Base-by-base conservation (phyloP, 352 stramenopile species). In the Blastocystis sp. region DNA sequence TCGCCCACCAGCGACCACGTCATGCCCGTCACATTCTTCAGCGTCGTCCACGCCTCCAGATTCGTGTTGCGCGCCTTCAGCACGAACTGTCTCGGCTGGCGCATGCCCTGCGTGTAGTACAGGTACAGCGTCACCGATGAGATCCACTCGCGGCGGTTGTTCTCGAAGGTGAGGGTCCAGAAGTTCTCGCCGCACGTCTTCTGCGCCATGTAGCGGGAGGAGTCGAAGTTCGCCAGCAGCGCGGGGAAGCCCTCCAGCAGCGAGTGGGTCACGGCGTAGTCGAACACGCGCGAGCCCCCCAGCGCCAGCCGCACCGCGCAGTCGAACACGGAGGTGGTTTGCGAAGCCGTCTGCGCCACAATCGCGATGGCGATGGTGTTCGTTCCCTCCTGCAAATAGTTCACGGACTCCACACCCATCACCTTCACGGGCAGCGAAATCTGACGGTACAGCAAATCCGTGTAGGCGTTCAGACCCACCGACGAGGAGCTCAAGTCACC, bases 311-410 rank as follows among this genome's bases (percentile, higher is more conserved):
- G 59, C 59, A 65, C 7, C 19, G 59, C 21, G 1, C 17, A n/a
- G 59, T 65, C 59, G 59, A 65, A 65, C 17, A 65, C 59, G 17
- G 59, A 65, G 10, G 9, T 17, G 7, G 17, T 65, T 19, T 65
- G 71, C n/a, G 41, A 52, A 5, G 71, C 56, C 0, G 71, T 67
- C n/a, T 66, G 11, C 21, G 71, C 43, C 21, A 81, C 71, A 21
- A 61, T 64, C 14, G 71, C 71, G 45, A 81, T 67, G 11, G 71
- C 71, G 45, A 81, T 81, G 19, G 71, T 81, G 56, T 81, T 81
- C 34, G n/a, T 28, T 21, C 71, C 71, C 9, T 19, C 28, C 0
- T 52, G 5, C 9, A 81, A 38, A 43, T 66, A 52, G 40, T 45
- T 41, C 48, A 66, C 28, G n/a, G 21, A 10, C 17, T 62, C 48